A percentile compares a stretch with the other conserved stretches of the same genome.
phyloP scores from a whole-genome alignment of 441 rosid genomes.

The Arabidopsis lyrata region DNA sequence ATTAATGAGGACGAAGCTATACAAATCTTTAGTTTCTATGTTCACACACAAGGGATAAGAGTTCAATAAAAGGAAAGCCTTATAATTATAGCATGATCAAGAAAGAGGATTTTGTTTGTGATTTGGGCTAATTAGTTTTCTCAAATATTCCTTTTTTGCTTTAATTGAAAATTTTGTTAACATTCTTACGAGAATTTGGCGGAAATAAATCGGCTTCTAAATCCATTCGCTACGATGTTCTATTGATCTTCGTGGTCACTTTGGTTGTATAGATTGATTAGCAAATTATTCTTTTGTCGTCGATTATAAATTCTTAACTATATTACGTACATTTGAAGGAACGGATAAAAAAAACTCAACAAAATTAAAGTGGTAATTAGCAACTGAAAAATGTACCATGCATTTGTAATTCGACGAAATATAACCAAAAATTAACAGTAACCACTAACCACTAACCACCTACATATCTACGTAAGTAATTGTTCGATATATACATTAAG shows the following conservation, averaged over 20 bases:
- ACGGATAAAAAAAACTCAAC: background rate
- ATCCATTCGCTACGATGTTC: too few relatives aligned
- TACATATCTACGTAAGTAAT: too few relatives aligned
- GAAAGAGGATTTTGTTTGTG: background rate
- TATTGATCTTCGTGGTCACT: too few relatives aligned
- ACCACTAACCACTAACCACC: too few relatives aligned
- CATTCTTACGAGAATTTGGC: background rate
- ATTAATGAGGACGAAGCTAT: conserved; percentile 14
- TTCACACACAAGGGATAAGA: background rate
- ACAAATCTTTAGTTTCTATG: background rate
- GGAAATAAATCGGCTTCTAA: too few relatives aligned
- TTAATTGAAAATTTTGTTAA: background rate
- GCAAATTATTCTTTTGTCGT: too few relatives aligned
- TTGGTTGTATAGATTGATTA: too few relatives aligned
- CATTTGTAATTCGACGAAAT: background rate
- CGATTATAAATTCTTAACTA: too few relatives aligned
- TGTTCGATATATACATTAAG: too few relatives aligned
- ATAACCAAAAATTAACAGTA: background rate
- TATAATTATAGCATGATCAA: conserved; percentile 15
- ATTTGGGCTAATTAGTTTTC: background rate
- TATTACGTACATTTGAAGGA: too few relatives aligned
- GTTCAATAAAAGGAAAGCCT: background rate
- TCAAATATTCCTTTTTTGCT: background rate
- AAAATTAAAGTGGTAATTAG: too few relatives aligned
- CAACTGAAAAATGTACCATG: background rate